phyloP scores from a whole-genome alignment of 176 grass and related monocot genomes.

The Themeda triandra region DNA sequence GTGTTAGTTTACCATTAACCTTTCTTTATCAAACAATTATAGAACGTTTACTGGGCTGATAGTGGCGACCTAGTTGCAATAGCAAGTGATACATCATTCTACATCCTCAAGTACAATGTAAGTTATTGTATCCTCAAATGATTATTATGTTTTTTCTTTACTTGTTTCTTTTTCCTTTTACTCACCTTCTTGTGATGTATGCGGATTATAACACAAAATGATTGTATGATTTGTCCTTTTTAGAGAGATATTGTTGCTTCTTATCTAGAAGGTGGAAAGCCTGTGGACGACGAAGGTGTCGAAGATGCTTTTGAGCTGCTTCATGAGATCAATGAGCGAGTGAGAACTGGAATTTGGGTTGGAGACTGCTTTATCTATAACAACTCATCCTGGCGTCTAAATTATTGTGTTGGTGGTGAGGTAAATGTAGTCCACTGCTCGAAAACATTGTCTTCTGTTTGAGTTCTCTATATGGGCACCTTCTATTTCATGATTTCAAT shows the following conservation, averaged over 20 bases:
- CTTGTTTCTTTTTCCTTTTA: background rate
- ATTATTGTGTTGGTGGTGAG: constrained; percentile 98
- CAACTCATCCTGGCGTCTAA: constrained; percentile 88
- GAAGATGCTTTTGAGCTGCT: constrained; percentile 99
- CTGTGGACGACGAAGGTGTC: constrained; percentile 71
- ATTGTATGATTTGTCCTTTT: constrained; percentile 17
- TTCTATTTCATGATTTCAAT: background rate
- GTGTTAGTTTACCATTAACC: constrained; percentile 8
- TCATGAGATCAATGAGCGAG: constrained; percentile 94
- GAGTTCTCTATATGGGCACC: background rate
- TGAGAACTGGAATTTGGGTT: constrained; percentile 96
- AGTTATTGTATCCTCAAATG: constrained; percentile 36
- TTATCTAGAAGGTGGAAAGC: constrained; percentile 78
- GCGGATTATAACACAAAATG: background rate
- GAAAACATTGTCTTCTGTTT: constrained; percentile 16
- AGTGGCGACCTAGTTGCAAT: constrained; percentile 93
- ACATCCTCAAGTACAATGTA: constrained; percentile 97
- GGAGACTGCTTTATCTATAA: constrained; percentile 99
- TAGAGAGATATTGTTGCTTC: constrained; percentile 89
- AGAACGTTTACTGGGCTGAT: constrained; percentile 99
- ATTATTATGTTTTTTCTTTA: constrained; percentile 14
- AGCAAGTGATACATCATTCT: constrained; percentile 96
- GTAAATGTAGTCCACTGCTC: constrained; percentile 38
- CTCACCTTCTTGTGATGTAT: background rate
- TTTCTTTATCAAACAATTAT: constrained; percentile 7